Evolutionary conservation across 352 stramenopile genomes (phyloP).

Genomic region (Phytophthora syringae): DNA sequence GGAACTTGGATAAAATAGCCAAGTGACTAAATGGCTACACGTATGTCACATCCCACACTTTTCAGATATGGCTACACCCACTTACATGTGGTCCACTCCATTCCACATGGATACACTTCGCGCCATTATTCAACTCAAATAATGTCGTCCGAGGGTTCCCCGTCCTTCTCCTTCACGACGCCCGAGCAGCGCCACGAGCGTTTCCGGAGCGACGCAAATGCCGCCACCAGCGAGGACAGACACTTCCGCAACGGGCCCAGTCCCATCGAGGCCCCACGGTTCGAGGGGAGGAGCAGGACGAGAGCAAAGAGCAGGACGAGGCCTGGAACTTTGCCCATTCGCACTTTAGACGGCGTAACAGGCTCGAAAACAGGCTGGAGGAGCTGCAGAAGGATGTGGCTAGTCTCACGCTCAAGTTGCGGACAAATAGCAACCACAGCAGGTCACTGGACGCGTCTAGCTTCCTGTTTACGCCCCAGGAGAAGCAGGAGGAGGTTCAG

Average conservation of each 20-base stretch:
- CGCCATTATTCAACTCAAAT: constrained; percentile 5
- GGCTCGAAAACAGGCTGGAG: constrained; percentile 67
- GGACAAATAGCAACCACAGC: constrained; percentile 40
- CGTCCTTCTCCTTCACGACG: constrained; percentile 37
- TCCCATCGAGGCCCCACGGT: constrained; percentile 18
- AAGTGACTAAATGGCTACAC: too few relatives aligned
- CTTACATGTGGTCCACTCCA: background rate
- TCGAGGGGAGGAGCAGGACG: constrained; percentile 26
- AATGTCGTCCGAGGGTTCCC: constrained; percentile 9
- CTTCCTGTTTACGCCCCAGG: constrained; percentile 15
- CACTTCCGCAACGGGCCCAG: constrained; percentile 27
- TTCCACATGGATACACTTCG: constrained; percentile 18
- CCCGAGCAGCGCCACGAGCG: constrained; percentile 21
- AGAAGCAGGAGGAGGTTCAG: constrained; percentile 11
- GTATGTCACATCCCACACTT: background rate
- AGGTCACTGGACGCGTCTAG: constrained; percentile 43
- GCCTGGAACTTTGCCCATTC: constrained; percentile 40
- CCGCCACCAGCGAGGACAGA: constrained; percentile 23
- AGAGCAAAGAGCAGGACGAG: constrained; percentile 17
- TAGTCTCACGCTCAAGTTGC: constrained; percentile 75
- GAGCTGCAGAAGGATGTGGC: constrained; percentile 81
- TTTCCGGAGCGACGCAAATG: background rate
- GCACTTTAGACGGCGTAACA: constrained; percentile 60
- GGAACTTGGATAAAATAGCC: too few relatives aligned
- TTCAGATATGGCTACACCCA: background rate